Conservation (phyloP, 768 basidiomycete species). For the Termitomyces sp. region DNA sequence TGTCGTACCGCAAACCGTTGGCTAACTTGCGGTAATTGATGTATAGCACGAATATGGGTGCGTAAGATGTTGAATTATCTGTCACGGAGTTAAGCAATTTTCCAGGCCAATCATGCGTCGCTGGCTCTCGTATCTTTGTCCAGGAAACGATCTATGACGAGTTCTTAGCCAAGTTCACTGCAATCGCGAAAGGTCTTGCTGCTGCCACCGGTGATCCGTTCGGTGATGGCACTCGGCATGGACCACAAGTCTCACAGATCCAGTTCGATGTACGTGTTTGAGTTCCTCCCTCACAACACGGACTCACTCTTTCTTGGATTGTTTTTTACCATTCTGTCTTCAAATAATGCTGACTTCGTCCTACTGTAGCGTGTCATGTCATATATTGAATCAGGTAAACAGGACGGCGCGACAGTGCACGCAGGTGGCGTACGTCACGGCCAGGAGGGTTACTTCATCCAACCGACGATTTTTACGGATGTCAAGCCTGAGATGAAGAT, state of each 20-base stretch:
- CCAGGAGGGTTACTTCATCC: constrained; percentile 63
- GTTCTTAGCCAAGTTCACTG: constrained; percentile 61
- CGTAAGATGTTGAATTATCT: not conserved
- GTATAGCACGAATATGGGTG: constrained; percentile 35
- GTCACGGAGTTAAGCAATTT: not conserved
- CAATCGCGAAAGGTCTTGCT: constrained; percentile 43
- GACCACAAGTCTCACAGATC: constrained; percentile 68
- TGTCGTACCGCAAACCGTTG: not conserved
- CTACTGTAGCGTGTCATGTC: constrained; percentile 56
- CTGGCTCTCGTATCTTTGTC: constrained; percentile 82
- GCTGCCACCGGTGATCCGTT: constrained; percentile 62
- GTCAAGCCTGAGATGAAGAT: constrained; percentile 64
- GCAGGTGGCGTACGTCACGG: constrained; percentile 60
- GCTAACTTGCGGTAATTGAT: not conserved
- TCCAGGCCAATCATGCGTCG: constrained; percentile 67
- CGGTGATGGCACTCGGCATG: constrained; percentile 50
- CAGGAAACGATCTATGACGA: constrained; percentile 77
- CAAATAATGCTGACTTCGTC: not conserved
- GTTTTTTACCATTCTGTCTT: not conserved
- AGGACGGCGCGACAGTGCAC: constrained; percentile 63
- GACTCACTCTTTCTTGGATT: not conserved
- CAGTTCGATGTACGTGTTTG: constrained; percentile 57
- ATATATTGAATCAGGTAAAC: constrained; percentile 73
- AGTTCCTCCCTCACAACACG: not conserved
- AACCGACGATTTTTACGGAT: constrained; percentile 69